Conservation (phyloP, 2,329 filamentous ascomycete genomes). For the Arthroderma sp. region DNA sequence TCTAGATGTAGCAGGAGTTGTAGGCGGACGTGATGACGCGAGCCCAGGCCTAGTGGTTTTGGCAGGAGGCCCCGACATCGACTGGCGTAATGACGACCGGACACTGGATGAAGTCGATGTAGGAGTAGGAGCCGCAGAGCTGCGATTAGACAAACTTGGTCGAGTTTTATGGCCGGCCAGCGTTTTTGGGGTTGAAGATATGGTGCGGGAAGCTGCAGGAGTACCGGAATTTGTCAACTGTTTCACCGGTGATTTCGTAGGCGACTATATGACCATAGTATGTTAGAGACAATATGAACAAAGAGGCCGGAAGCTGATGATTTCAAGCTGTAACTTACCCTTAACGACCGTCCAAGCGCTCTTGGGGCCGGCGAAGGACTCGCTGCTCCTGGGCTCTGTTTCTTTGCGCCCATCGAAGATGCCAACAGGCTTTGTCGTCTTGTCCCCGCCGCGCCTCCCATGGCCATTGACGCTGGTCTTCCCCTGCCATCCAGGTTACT, state of each 20-base stretch:
- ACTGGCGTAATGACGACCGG: conserved; percentile 13
- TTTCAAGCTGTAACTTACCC: conserved; percentile 21
- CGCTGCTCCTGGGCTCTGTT: conserved; percentile 58
- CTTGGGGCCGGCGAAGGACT: conserved; percentile 60
- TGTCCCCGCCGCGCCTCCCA: conserved; percentile 25
- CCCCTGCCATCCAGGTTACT: conserved; percentile 18
- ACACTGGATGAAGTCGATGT: conserved; percentile 20
- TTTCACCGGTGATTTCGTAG: conserved; percentile 69
- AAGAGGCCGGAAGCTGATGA: not conserved
- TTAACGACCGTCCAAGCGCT: conserved; percentile 27
- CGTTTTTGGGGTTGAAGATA: conserved; percentile 39
- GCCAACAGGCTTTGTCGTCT: conserved; percentile 41
- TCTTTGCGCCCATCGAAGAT: conserved; percentile 41
- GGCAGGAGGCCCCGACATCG: conserved; percentile 17
- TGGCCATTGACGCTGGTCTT: conserved; percentile 32
- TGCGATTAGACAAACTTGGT: conserved; percentile 44
- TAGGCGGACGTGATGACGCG: conserved; percentile 18
- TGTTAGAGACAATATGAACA: not conserved
- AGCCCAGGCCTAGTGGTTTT: conserved; percentile 25
- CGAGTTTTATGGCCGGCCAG: conserved; percentile 42
- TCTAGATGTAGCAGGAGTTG: conserved; percentile 19
- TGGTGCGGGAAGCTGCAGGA: conserved; percentile 44
- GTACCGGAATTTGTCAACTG: conserved; percentile 44
- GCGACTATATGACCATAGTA: conserved; percentile 44
- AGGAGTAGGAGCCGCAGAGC: conserved; percentile 56